phyloP scores from a whole-genome alignment of 2,329 filamentous ascomycete genomes.

The Dothiorella sarmentorum region DNA sequence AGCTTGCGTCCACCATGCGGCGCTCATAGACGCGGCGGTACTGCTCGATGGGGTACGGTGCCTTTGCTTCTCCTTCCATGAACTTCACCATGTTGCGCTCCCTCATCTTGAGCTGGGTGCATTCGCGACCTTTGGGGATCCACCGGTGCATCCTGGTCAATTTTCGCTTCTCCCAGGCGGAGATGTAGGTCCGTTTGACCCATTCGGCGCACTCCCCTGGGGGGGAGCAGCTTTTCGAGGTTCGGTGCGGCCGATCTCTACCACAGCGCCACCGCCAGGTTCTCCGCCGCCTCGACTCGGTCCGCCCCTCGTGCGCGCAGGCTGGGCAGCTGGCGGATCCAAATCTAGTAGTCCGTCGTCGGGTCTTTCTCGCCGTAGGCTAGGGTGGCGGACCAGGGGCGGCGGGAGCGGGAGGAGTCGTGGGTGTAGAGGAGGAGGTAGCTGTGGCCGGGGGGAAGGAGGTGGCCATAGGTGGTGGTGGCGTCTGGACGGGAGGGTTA shows the following conservation, averaged over 20 bases:
- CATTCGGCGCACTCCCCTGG: background rate
- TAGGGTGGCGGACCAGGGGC: too few species aligned
- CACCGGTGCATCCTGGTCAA: background rate
- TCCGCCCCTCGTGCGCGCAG: too few species aligned
- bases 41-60: constrained; percentile 1
- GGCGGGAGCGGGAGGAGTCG: too few species aligned
- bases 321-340: too few species aligned
- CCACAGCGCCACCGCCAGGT: too few species aligned
- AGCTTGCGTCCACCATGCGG: background rate
- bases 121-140: background rate
- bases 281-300: too few species aligned
- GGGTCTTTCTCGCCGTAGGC: too few species aligned
- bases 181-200: background rate
- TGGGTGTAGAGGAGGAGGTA: too few species aligned
- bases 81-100: background rate
- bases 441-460: too few species aligned
- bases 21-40: background rate
- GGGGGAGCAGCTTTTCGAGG: background rate
- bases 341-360: too few species aligned
- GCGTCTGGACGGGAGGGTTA: too few species aligned
- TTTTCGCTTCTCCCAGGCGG: background rate
- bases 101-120: background rate
- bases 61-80: background rate
- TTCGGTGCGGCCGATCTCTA: background rate
- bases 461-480: too few species aligned